Percentiles rank a stretch among this genome's conserved stretches.
phyloP scores from a whole-genome alignment of 2,329 filamentous ascomycete species.

The Incumbomyces delicatus region DNA sequence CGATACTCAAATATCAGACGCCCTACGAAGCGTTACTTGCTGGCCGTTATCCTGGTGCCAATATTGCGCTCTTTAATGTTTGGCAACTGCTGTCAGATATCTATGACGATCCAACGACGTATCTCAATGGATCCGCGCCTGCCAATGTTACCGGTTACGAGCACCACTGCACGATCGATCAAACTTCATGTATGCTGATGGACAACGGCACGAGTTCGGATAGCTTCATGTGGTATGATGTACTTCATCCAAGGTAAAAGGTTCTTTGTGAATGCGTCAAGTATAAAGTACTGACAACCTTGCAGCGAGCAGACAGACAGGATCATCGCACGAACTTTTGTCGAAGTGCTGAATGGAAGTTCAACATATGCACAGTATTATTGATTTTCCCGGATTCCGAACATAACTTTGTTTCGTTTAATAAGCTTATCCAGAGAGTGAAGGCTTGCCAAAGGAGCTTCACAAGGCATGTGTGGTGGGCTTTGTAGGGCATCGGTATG shows the following conservation, averaged over 20 bases:
- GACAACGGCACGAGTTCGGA: conserved; percentile 12
- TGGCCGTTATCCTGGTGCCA: conserved; percentile 43
- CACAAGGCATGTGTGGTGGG: too few species aligned
- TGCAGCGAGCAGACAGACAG: conserved; percentile 46
- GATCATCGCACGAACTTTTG: conserved; percentile 48
- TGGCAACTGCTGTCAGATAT: conserved; percentile 43
- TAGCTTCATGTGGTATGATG: conserved; percentile 33
- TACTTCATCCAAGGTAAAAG: conserved; percentile 54
- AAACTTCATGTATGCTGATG: conserved; percentile 52
- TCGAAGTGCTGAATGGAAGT: conserved; percentile 43
- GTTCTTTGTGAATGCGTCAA: background rate
- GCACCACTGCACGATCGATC: conserved; percentile 41
- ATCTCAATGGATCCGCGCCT: conserved; percentile 53
- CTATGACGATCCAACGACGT: conserved; percentile 48
- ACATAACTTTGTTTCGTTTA: background rate
- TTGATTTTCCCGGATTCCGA: too few species aligned
- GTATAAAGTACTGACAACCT: background rate
- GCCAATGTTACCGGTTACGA: conserved; percentile 52
- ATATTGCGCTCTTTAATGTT: conserved; percentile 58
- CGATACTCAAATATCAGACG: conserved; percentile 43
- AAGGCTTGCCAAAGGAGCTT: too few species aligned
- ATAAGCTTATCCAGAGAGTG: too few species aligned
- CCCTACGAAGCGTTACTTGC: conserved; percentile 36
- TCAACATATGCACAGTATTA: conserved; percentile 22
- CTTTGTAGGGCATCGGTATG: too few species aligned